Evolutionary conservation across 225 moss, liverwort and hornwort genomes (phyloP).

Genomic region (Antitrichia curtipendula): DNA sequence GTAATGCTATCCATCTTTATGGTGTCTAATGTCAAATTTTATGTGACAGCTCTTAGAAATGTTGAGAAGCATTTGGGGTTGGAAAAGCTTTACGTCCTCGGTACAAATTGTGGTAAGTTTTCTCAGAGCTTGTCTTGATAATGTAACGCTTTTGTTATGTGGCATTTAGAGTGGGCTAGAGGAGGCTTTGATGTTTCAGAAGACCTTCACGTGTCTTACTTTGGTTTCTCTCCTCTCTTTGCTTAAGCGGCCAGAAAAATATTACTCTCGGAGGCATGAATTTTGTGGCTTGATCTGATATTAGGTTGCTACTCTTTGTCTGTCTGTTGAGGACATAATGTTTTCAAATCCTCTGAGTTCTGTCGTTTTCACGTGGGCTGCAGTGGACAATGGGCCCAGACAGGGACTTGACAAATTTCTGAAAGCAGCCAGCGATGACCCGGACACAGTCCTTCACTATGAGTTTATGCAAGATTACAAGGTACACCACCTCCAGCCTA

Average conservation of each 20-base stretch:
- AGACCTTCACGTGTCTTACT: not conserved
- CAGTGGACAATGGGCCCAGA: constrained; percentile 98
- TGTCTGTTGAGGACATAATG: not conserved
- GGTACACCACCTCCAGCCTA: constrained; percentile 24
- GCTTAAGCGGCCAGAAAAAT: not conserved
- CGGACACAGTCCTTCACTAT: constrained; percentile 94
- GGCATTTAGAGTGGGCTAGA: not conserved
- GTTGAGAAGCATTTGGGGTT: constrained; percentile 87
- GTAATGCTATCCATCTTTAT: not conserved
- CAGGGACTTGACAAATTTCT: constrained; percentile 90
- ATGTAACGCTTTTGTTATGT: not conserved
- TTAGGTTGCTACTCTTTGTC: not conserved
- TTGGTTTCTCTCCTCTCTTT: not conserved
- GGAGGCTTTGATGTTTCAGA: not conserved
- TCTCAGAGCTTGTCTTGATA: not conserved
- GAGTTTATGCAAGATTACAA: constrained; percentile 99
- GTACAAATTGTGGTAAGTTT: constrained; percentile 95
- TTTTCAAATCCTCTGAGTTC: not conserved
- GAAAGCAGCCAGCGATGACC: constrained; percentile 91
- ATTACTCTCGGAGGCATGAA: not conserved
- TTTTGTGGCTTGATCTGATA: not conserved
- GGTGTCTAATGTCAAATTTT: not conserved
- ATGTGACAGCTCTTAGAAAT: constrained; percentile 61
- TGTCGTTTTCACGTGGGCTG: constrained; percentile 10
- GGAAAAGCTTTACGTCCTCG: constrained; percentile 90